Base-by-base conservation (phyloP, 1,139 yeast species). In the Candida sojae region DNA sequence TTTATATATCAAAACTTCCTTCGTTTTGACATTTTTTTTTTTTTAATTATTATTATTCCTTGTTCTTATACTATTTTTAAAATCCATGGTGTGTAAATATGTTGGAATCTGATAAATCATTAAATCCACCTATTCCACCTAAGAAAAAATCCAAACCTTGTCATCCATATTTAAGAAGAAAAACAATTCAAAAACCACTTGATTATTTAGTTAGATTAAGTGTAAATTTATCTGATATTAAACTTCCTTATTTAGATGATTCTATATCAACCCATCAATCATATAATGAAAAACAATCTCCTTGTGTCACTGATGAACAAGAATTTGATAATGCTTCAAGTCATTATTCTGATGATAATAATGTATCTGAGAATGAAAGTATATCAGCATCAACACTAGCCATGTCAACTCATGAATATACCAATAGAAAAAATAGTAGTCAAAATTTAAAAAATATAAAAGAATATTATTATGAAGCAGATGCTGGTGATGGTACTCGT, bases 401-500 rank as follows among this genome's bases (percentile, higher is more conserved):
- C 29, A 43, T 43, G 45, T 37, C 41, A 9, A 42, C 45, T 13
- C 9, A 34, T 3, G 43, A 41, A 26, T 25, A 33, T 25, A 29
- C 35, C 10, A 17, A 9, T 10, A 23, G 23, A 5, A 23, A 12
- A 5, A 32, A 21, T 10, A 23, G 29, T 26, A 23, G 21, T 25
- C 30, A 28, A 26, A 33, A 33, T 23, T 41, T 41, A 6, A 25
- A 36, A 7, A 41, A 41, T 6, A 29, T 13, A 17, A 42, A 42
- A 13, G 25, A 12, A 10, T 43, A 43, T 36, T 68, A 60, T 53
- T 57, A 53, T 45, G 73, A 72, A 50, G 66, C 73, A 48, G 75
- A 78, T 56, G 84, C 84, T 17, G 85, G 84, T n/a, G 84, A 80
- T 58, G 84, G 84, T 8, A 70, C 84, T 3, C 62, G 54, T 11